These are phyloP conservation scores for Hypoxylon sp. DNA, from an alignment of 2,329 filamentous ascomycete genomes.

Conservation along the genomic window DNA sequence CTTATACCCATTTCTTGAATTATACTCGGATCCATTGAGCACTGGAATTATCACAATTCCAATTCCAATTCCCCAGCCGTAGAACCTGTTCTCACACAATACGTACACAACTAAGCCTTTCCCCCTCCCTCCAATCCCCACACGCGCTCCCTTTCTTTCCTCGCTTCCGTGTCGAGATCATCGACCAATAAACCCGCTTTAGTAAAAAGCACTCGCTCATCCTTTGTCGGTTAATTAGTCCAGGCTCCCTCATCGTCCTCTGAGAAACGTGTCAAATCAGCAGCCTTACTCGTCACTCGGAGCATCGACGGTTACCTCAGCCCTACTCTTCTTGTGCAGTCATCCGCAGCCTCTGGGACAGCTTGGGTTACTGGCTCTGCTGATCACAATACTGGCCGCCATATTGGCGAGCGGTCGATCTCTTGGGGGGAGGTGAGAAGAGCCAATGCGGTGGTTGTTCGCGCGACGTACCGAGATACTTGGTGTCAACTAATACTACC, in stretches of 20 bases:
- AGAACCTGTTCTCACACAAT: constrained; percentile 23
- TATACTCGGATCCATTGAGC: background rate
- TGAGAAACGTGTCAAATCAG: constrained; percentile 34
- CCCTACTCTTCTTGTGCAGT: constrained; percentile 40
- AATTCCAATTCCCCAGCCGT: constrained; percentile 20
- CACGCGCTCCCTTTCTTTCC: constrained; percentile 36
- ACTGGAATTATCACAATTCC: constrained; percentile 8
- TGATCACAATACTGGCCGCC: constrained; percentile 35
- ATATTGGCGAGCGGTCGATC: constrained; percentile 35
- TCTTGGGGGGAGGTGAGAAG: constrained; percentile 36
- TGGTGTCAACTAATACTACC: constrained; percentile 47
- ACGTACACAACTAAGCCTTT: constrained; percentile 23
- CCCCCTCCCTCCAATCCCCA: constrained; percentile 37
- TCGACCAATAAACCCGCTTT: constrained; percentile 37
- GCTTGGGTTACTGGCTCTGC: constrained; percentile 31
- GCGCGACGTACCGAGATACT: constrained; percentile 48
- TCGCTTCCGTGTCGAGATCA: constrained; percentile 31
- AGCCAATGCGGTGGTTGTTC: constrained; percentile 41
- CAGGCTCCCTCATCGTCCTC: constrained; percentile 20
- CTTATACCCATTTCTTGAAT: constrained; percentile 12
- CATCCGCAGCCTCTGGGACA: constrained; percentile 30
- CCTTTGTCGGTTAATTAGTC: constrained; percentile 33
- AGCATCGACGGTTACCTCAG: constrained; percentile 39
- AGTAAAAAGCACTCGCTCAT: constrained; percentile 26
- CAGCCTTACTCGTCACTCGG: constrained; percentile 29